phyloP scores from a whole-genome alignment of 345 rosid genomes.

The Lepidium didymum region DNA sequence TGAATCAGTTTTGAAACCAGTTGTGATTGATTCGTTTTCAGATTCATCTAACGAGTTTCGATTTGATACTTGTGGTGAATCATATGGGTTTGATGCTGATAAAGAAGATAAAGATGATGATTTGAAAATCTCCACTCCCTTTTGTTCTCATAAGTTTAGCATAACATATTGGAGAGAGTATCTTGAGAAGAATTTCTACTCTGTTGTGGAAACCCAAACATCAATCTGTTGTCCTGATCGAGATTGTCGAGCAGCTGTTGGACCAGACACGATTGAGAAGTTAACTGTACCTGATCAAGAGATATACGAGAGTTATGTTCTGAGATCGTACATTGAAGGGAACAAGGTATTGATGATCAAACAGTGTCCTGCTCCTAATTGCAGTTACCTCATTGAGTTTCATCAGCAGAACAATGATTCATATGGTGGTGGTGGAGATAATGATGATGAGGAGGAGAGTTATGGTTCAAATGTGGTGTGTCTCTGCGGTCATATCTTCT shows the following conservation, averaged over 20 bases:
- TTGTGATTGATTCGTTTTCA: not conserved
- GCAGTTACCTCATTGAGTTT: not conserved
- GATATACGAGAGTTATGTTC: not conserved
- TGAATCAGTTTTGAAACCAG: constrained; percentile 4
- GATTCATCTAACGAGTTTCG: not conserved
- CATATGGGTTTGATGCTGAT: not conserved
- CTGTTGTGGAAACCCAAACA: not conserved
- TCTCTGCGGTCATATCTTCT: constrained; percentile 18
- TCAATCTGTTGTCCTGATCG: constrained; percentile 5
- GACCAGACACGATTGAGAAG: constrained; percentile 12
- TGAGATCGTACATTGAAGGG: constrained; percentile 1
- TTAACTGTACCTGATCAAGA: not conserved
- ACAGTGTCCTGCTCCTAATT: constrained; percentile 9
- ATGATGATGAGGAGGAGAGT: not conserved
- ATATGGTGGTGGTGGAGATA: not conserved
- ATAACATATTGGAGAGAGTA: constrained; percentile 3
- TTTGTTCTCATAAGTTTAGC: constrained; percentile 20
- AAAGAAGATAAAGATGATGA: not conserved
- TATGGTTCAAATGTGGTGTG: constrained; percentile 9
- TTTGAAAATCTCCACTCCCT: constrained; percentile 6
- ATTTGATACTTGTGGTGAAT: not conserved
- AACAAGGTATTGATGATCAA: not conserved
- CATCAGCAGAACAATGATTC: not conserved
- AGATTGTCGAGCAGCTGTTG: constrained; percentile 11
- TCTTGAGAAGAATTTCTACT: not conserved